Evolutionary conservation across 768 basidiomycete species (phyloP).

Genomic region (Boletus patriciae): DNA sequence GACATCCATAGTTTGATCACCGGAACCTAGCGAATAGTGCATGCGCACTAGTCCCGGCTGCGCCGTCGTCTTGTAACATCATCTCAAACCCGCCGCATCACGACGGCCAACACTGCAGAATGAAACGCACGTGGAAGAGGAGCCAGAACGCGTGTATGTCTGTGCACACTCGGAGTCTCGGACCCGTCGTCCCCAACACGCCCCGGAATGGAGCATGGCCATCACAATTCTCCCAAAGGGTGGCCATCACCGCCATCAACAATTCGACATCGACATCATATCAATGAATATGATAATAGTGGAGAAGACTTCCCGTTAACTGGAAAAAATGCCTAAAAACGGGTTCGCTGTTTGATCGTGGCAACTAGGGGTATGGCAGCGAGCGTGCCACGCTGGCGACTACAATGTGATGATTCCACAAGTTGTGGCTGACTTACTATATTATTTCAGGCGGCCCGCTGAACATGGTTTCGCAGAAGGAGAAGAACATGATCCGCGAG

Average conservation of each 20-base stretch:
- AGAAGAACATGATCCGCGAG: background rate
- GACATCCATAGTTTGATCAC: slow-evolving; percentile 5
- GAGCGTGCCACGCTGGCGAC: background rate
- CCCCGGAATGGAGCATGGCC: background rate
- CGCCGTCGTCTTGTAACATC: background rate
- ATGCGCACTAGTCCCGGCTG: background rate
- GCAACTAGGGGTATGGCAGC: background rate
- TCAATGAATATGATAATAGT: slow-evolving; percentile 1
- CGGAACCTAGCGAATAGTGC: background rate
- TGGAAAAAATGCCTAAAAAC: background rate
- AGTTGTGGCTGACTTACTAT: background rate
- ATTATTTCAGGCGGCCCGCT: background rate
- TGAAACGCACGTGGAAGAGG: slow-evolving; percentile 16
- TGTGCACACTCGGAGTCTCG: too few relatives aligned
- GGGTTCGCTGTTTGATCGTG: slow-evolving; percentile 7
- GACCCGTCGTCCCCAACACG: too few relatives aligned
- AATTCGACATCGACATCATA: slow-evolving; percentile 14
- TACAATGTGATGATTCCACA: background rate
- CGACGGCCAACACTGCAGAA: background rate
- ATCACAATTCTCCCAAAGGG: background rate
- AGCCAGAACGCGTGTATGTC: too few relatives aligned
- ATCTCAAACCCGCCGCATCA: slow-evolving; percentile 6
- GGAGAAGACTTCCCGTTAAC: background rate
- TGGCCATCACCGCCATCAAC: slow-evolving; percentile 11
- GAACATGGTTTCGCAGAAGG: background rate